Base-by-base conservation (phyloP, 2,329 filamentous ascomycete species). In the Apiospora rasikravindrae region DNA sequence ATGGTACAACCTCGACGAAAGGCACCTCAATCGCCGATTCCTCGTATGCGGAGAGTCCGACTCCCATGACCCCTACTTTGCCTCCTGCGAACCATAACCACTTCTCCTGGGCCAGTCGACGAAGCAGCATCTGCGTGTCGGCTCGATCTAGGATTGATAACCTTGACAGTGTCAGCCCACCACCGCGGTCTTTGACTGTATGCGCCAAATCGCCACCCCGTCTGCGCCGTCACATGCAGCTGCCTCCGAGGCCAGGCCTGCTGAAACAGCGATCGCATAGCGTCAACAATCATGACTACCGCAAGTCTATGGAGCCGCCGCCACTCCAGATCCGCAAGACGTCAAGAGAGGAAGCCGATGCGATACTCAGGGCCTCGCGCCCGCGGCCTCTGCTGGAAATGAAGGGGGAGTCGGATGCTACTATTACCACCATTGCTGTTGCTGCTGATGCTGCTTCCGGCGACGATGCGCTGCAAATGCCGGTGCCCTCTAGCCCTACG, bases 251-350 rank as follows among this genome's bases (percentile, higher is more conserved):
- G 73, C 73, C 40, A 71, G 19, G 69, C 44, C 69, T 13, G 67
- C 67, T 33, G 8, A 66, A n/a, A 69, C 71, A 68, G 37, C 71
- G 73, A n/a, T 72, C 74, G 16, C 70, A 71, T 4, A 70, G 53
- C n/a, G 72, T 70, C 67, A 51, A 70, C 61, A 68, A 71, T 14
- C 40, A 51, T 45, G 44, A 40, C 4, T 47, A 73, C 2, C 71
- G 66, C 33, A 67, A 68, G 24, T 53, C 24, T 13, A 16, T 69
- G 47, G 74, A 76, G 29, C 75, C 75, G 3, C n/a, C 68, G 44
- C 74, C 77, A 14, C 68, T 70, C 7, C 72, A 73, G 19, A 73
- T 78, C 71, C 75, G 69, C 33, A 76, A 75, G 67, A 72, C 71
- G 13, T 68, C 66, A 13, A 47, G 40, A 47, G 66, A 69, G 45